Conservation (phyloP, 148 eudicot genomes). For the Arbutus unedo region DNA sequence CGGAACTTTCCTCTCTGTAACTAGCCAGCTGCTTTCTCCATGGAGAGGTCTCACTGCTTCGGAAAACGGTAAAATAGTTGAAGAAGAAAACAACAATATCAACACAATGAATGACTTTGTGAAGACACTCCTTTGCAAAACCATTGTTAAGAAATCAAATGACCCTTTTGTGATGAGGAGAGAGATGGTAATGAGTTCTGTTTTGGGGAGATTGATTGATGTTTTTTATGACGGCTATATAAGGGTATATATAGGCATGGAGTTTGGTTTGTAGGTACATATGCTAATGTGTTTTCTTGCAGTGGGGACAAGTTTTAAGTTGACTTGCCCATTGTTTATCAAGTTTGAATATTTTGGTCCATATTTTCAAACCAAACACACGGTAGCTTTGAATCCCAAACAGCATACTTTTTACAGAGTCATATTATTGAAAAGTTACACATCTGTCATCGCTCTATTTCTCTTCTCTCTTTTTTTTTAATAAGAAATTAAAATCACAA, state of each 20-base stretch:
- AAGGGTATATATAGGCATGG: not conserved
- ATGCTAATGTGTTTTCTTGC: not conserved
- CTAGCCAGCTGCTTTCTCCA: not conserved
- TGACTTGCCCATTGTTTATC: not conserved
- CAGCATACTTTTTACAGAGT: not conserved
- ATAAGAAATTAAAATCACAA: too few species aligned
- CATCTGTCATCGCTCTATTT: too few species aligned
- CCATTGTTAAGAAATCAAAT: not conserved
- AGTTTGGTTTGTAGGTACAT: not conserved
- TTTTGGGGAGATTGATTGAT: too few species aligned
- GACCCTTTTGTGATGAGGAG: too few species aligned
- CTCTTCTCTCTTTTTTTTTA: too few species aligned
- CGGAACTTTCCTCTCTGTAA: too few species aligned
- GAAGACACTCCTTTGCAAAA: not conserved
- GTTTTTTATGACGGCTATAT: too few species aligned
- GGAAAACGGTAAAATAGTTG: not conserved
- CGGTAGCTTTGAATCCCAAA: not conserved
- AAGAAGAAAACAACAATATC: not conserved
- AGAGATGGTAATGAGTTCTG: too few species aligned
- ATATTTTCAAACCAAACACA: not conserved
- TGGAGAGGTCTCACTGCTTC: constrained; percentile 11
- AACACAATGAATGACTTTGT: not conserved
- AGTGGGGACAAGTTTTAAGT: not conserved
- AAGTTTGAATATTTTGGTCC: not conserved
- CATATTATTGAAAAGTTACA: too few species aligned